phyloP scores from a whole-genome alignment of 371 early-diverging fungal genomes.

The Capniomyces stellatus region DNA sequence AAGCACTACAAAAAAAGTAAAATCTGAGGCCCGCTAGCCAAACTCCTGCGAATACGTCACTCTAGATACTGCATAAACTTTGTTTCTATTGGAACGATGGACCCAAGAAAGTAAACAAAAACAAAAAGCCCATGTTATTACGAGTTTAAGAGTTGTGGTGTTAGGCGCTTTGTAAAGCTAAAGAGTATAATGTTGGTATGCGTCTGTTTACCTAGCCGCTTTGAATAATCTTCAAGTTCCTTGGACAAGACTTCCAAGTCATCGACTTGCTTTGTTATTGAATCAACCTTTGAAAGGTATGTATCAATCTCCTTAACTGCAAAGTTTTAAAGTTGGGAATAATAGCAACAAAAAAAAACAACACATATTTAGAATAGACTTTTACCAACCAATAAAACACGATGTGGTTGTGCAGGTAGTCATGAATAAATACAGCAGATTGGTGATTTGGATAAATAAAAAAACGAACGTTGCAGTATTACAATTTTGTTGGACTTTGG shows the following conservation, averaged over 20 bases:
- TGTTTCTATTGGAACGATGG: not conserved
- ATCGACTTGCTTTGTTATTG: not conserved
- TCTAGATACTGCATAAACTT: not conserved
- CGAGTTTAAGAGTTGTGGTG: no score
- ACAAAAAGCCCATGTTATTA: no score
- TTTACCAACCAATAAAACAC: no score
- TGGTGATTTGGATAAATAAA: not conserved
- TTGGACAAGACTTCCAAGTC: not conserved
- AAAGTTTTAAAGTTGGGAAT: not conserved
- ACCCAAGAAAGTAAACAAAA: not conserved
- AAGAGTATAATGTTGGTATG: no score
- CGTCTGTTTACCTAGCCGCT: no score
- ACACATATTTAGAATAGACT: not conserved
- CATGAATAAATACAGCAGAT: no score
- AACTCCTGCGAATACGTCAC: no score
- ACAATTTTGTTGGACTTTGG: conserved; percentile 1
- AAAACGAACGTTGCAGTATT: not conserved
- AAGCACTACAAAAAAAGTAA: no score
- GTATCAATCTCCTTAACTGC: not conserved
- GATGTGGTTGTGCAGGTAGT: no score
- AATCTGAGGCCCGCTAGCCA: no score
- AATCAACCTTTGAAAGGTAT: not conserved
- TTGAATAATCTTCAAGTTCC: not conserved
- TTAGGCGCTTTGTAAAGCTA: no score
- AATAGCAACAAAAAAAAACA: not conserved